phyloP scores from a whole-genome alignment of 306 rosid species.

The Rosa chinensis region DNA sequence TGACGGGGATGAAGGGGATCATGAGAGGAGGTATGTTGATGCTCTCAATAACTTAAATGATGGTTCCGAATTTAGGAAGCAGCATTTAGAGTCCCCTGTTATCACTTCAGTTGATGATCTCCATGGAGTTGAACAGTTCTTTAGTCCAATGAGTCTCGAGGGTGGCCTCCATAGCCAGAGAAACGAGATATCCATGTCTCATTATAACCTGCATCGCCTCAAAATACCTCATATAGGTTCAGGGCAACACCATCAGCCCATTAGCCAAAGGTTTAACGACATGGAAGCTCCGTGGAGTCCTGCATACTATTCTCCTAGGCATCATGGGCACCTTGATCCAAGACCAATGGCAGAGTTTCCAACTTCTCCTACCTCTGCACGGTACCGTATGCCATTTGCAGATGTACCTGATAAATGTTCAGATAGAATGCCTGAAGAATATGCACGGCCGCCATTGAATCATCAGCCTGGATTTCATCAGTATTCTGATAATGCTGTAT shows the following conservation, averaged over 20 bases:
- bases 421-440: constrained; percentile 83
- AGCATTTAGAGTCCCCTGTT: constrained; percentile 55
- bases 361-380: constrained; percentile 73
- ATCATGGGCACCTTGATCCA: constrained; percentile 65
- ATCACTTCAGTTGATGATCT: constrained; percentile 58
- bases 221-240: constrained; percentile 55
- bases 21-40: constrained; percentile 95
- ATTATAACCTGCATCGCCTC: constrained; percentile 59
- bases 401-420: constrained; percentile 63
- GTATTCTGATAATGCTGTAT: constrained; percentile 69
- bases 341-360: constrained; percentile 71
- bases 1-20: constrained; percentile 79
- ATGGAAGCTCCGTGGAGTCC: constrained; percentile 89
- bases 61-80: constrained; percentile 64
- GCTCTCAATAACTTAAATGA: constrained; percentile 90
- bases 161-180: constrained; percentile 76
- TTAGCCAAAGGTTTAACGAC: constrained; percentile 71
- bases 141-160: constrained; percentile 55
- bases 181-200: constrained; percentile 54
- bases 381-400: constrained; percentile 59
- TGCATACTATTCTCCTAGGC: constrained; percentile 87
- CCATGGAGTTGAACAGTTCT: constrained; percentile 55
- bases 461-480: constrained; percentile 58
- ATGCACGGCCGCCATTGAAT: constrained; percentile 55
- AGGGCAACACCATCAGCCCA: constrained; percentile 62